Conservation (phyloP, 1,139 yeast genomes). For the Candida sp. region DNA sequence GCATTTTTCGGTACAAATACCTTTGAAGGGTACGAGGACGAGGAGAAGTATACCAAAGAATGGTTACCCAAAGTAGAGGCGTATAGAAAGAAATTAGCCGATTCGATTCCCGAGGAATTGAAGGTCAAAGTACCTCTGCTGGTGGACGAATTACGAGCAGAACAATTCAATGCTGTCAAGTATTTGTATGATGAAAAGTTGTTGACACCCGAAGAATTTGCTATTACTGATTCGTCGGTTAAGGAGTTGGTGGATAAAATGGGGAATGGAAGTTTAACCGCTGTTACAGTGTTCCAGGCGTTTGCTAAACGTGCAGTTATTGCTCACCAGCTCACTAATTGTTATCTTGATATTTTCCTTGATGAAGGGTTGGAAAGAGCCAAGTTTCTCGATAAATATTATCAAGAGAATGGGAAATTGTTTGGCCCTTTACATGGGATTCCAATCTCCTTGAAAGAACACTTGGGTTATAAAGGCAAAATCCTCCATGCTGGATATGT, state of each 20-base stretch:
- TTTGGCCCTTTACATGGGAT: slow-evolving; percentile 77
- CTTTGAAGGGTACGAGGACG: slow-evolving; percentile 34
- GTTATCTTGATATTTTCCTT: slow-evolving; percentile 30
- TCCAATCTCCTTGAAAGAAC: slow-evolving; percentile 78
- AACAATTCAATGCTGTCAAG: slow-evolving; percentile 44
- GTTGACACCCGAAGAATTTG: slow-evolving; percentile 42
- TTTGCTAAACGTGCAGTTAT: slow-evolving; percentile 48
- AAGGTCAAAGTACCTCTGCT: slow-evolving; percentile 39
- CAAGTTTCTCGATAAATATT: slow-evolving; percentile 33
- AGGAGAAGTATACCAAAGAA: slow-evolving; percentile 25
- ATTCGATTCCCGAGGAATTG: slow-evolving; percentile 39
- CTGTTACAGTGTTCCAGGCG: slow-evolving; percentile 48
- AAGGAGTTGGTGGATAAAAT: slow-evolving; percentile 31
- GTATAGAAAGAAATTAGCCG: slow-evolving; percentile 41
- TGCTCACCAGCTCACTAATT: slow-evolving; percentile 34
- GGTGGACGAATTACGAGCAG: slow-evolving; percentile 32
- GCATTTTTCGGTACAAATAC: slow-evolving; percentile 30
- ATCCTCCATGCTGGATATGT: slow-evolving; percentile 66
- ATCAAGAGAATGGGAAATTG: slow-evolving; percentile 50
- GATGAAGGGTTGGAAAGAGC: slow-evolving; percentile 36
- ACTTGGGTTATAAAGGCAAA: slow-evolving; percentile 54
- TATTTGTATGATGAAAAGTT: slow-evolving; percentile 40
- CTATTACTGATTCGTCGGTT: slow-evolving; percentile 46
- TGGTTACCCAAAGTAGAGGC: slow-evolving; percentile 51
- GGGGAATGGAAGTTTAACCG: slow-evolving; percentile 27